A percentile compares a stretch with the other conserved stretches of the same genome.
phyloP scores from a whole-genome alignment of 495 filamentous ascomycete species.

The Xylaria palmicola region DNA sequence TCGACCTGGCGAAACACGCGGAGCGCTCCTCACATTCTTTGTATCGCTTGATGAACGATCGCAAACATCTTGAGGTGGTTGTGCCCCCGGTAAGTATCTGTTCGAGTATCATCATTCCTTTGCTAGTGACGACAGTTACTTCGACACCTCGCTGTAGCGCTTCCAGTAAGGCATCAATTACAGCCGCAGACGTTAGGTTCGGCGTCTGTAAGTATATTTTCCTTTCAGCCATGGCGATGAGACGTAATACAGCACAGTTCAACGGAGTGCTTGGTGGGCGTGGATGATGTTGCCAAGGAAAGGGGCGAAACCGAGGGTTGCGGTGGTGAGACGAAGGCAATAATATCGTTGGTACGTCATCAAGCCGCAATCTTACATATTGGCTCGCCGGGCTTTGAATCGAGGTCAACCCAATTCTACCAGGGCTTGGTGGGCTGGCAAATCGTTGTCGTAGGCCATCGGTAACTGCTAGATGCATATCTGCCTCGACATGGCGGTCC shows the following conservation, averaged over 20 bases:
- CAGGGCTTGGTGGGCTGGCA: conserved; percentile 3
- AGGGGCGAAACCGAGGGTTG: conserved; percentile 53
- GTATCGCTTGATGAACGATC: conserved; percentile 51
- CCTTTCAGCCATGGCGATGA: conserved; percentile 49
- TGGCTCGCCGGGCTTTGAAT: conserved; percentile 14
- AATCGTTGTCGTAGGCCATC: neutral
- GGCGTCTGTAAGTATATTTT: conserved; percentile 68
- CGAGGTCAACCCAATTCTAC: conserved; percentile 11
- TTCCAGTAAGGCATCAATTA: conserved; percentile 53
- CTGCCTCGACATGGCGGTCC: conserved; percentile 36
- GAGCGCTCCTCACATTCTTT: conserved; percentile 22
- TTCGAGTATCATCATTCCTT: conserved; percentile 69
- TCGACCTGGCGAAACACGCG: neutral
- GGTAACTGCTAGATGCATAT: conserved; percentile 11
- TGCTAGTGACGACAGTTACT: conserved; percentile 61
- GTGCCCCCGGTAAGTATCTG: conserved; percentile 70
- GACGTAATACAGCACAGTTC: conserved; percentile 58
- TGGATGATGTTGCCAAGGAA: conserved; percentile 45
- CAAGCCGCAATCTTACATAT: conserved; percentile 6
- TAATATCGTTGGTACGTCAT: conserved; percentile 49
- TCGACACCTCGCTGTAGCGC: conserved; percentile 59
- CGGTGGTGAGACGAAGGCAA: conserved; percentile 68
- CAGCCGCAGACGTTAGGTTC: conserved; percentile 62
- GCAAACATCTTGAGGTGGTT: conserved; percentile 58
- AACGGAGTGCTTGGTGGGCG: conserved; percentile 61